Evolutionary conservation across 2,329 filamentous ascomycete species (phyloP).

Genomic region (Fusarium sp.): DNA sequence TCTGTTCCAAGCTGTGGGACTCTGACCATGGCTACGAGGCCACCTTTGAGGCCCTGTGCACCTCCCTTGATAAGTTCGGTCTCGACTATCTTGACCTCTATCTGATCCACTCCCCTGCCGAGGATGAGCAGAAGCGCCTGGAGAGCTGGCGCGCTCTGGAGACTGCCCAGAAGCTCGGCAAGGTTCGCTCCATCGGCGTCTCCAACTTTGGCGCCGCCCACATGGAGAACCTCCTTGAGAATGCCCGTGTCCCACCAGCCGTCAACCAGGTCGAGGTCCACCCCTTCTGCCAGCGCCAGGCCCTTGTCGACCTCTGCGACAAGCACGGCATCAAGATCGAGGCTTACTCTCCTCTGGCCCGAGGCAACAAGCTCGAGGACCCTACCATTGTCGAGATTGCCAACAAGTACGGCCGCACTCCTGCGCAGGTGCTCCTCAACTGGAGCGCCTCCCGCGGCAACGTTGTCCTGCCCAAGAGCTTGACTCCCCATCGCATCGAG

Average conservation of each 20-base stretch:
- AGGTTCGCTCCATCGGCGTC: slow-evolving; percentile 80
- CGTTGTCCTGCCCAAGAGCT: slow-evolving; percentile 62
- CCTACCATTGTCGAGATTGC: slow-evolving; percentile 39
- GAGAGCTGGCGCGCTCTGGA: slow-evolving; percentile 83
- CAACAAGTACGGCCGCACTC: slow-evolving; percentile 32
- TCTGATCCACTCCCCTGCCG: slow-evolving; percentile 75
- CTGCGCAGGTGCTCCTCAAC: slow-evolving; percentile 40
- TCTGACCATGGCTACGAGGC: slow-evolving; percentile 60
- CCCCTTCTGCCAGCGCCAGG: slow-evolving; percentile 78
- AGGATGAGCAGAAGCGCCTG: slow-evolving; percentile 76
- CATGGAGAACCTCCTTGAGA: slow-evolving; percentile 68
- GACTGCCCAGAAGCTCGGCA: slow-evolving; percentile 76
- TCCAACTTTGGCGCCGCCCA: slow-evolving; percentile 83
- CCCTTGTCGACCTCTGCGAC: slow-evolving; percentile 70
- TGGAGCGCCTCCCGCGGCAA: slow-evolving; percentile 39
- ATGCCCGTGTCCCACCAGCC: slow-evolving; percentile 73
- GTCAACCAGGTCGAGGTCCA: slow-evolving; percentile 88
- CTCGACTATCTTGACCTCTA: slow-evolving; percentile 83
- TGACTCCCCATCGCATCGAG: slow-evolving; percentile 73
- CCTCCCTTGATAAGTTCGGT: slow-evolving; percentile 75
- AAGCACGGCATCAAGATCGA: slow-evolving; percentile 70
- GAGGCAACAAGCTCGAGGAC: slow-evolving; percentile 69
- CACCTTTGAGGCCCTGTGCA: slow-evolving; percentile 73
- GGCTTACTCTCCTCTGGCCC: slow-evolving; percentile 64
- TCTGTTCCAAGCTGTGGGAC: slow-evolving; percentile 79